Conservation (phyloP, 495 filamentous ascomycete species). For the Geopyxis carbonaria region DNA sequence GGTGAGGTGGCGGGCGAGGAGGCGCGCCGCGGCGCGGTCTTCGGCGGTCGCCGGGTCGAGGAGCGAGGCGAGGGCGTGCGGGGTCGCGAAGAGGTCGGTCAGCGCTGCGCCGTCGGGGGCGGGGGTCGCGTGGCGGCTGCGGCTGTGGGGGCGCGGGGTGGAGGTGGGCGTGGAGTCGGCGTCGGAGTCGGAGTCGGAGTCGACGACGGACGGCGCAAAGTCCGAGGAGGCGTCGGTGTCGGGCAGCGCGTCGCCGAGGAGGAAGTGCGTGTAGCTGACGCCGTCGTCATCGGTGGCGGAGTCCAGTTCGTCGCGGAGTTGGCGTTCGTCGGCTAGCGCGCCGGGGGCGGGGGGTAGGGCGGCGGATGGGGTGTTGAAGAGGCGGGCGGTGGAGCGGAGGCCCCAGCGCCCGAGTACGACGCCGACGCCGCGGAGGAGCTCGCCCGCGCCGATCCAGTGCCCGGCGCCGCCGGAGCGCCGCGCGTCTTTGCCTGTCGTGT, state of each 20-base stretch:
- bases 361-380: slow-evolving; percentile 7
- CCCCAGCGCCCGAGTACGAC: slow-evolving; percentile 13
- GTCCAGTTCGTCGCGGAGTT: not conserved
- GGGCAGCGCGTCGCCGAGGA: slow-evolving; percentile 24
- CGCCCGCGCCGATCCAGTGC: slow-evolving; percentile 17
- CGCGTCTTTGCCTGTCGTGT: slow-evolving; percentile 20
- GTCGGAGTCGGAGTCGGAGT: slow-evolving; percentile 14
- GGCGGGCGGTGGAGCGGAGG: not conserved
- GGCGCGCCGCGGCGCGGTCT: slow-evolving; percentile 60
- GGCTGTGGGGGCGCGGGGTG: slow-evolving; percentile 11
- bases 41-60: slow-evolving; percentile 65
- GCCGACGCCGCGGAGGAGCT: slow-evolving; percentile 16
- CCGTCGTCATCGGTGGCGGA: not conserved
- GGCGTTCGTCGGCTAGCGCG: not conserved
- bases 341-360: not conserved
- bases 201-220: slow-evolving; percentile 22
- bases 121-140: slow-evolving; percentile 24
- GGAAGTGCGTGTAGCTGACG: not conserved
- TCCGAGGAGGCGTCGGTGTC: slow-evolving; percentile 29
- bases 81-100: slow-evolving; percentile 45
- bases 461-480: slow-evolving; percentile 1
- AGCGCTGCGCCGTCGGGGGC: slow-evolving; percentile 43
- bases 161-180: slow-evolving; percentile 64
- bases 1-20: slow-evolving; percentile 64
- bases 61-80: slow-evolving; percentile 55